Evolutionary conservation across 2,329 filamentous ascomycete genomes (phyloP), one percentile per base, ranked within the genome.

Genomic region (Trichoderma asperellum): DNA sequence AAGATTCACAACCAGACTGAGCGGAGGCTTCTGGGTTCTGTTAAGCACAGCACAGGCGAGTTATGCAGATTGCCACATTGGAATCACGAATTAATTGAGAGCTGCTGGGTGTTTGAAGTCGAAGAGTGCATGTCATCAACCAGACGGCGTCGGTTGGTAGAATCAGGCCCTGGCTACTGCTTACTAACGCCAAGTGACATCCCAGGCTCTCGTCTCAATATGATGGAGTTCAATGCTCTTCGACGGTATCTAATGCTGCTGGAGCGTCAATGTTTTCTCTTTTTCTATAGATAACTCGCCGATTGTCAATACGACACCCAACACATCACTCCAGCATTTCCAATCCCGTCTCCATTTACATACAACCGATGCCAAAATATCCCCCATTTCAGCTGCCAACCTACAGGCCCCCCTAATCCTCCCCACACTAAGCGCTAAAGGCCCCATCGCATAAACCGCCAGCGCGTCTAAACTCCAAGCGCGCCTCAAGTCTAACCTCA

Each of bases 351-450:
- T 16, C 16, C 40, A n/a, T 5, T 18, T 10, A 24, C n/a, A 24
- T 12, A n/a, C n/a, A 49, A 5, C 12, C 47, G 2, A n/a, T n/a
- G 12, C 2, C 47, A 49, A n/a, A 16, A 49, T 11, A 10, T 12
- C 7, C 47, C 47, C 24, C n/a, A 11, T 24, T 49, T 49, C 40
- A 24, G 24, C 24, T 24, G 24, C 3, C 24, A 24, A 24, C 24
- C 24, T 24, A 24, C 24, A 65, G 29, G 29, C 37, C 40, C 27
- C 27, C 43, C 16, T 11, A 52, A 53, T 57, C 49, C 53, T 40
- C 47, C 63, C 63, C 49, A 53, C 63, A 21, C 37, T 35, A 66
- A 66, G 63, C 63, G 63, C 63, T 66, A 66, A 58, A 56, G 14
- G 10, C 27, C 53, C 53, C 63, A 24, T 24, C 24, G 3, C 63